Percentiles rank a stretch among this genome's conserved stretches.
Conservation (phyloP, 1,284 basidiomycete genomes). For the Butyriboletus appendiculatus region DNA sequence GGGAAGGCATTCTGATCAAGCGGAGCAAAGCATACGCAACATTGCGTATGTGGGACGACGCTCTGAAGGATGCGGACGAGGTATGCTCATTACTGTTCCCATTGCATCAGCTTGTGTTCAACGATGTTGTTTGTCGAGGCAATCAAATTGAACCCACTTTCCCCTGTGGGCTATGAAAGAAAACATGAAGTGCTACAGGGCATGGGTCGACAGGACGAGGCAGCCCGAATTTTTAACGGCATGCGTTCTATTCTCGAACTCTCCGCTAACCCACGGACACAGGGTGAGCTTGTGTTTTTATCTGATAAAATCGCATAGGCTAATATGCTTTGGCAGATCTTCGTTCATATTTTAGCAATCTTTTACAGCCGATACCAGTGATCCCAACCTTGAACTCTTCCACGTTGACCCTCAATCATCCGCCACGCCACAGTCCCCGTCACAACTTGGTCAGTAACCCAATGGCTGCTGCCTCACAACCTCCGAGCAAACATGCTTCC, state of each 20-base stretch:
- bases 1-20: conserved; percentile 2
- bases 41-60: background rate
- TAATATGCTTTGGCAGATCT: background rate
- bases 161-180: conserved; percentile 2
- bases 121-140: background rate
- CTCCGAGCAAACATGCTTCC: too few relatives aligned
- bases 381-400: background rate
- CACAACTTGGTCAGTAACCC: background rate
- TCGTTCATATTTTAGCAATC: background rate
- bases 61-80: conserved; percentile 9
- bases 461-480: background rate
- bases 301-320: background rate
- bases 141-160: conserved; percentile 3
- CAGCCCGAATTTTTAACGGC: background rate
- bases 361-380: background rate
- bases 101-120: background rate
- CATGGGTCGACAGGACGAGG: conserved; percentile 3
- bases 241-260: background rate
- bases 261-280: background rate
- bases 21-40: conserved; percentile 3
- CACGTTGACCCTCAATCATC: background rate
- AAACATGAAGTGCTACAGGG: background rate
- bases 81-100: background rate
- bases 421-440: background rate
- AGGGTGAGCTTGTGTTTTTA: background rate